phyloP scores from a whole-genome alignment of 164 flowering plant species.

The Nymphaea colorata region DNA sequence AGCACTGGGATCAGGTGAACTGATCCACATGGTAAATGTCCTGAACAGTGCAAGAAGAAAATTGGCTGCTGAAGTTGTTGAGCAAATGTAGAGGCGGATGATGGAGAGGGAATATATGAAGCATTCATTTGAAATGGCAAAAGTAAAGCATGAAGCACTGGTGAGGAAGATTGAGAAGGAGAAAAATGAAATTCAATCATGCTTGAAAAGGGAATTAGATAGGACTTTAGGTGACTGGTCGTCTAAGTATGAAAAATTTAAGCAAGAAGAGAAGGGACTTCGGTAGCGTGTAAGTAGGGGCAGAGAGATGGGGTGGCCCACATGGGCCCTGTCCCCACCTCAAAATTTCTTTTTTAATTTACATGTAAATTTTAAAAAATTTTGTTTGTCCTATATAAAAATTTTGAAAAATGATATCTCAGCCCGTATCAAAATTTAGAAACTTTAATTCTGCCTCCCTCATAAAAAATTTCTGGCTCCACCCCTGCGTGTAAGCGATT shows the following conservation, averaged over 20 bases:
- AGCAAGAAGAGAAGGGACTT: slow-evolving; percentile 75
- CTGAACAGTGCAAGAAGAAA: slow-evolving; percentile 39
- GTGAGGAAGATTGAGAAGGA: slow-evolving; percentile 58
- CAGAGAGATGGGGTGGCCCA: too few species aligned
- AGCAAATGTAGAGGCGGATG: slow-evolving; percentile 38
- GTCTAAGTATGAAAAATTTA: slow-evolving; percentile 61
- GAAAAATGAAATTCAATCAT: slow-evolving; percentile 56
- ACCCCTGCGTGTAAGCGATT: too few species aligned
- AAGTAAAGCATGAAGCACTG: slow-evolving; percentile 32
- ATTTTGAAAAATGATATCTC: too few species aligned
- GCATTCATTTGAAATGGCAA: too few species aligned
- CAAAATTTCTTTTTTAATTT: too few species aligned
- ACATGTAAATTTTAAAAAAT: too few species aligned
- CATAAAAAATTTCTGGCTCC: too few species aligned
- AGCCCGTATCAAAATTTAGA: too few species aligned
- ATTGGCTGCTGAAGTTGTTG: slow-evolving; percentile 63
- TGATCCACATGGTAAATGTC: slow-evolving; percentile 41
- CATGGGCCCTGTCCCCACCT: too few species aligned
- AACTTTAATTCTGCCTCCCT: too few species aligned
- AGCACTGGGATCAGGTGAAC: slow-evolving; percentile 8
- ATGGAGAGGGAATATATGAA: slow-evolving; percentile 44
- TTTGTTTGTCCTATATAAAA: too few species aligned
- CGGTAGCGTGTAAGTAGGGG: slow-evolving; percentile 84
- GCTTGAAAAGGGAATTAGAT: slow-evolving; percentile 75
- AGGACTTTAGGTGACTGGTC: slow-evolving; percentile 87